These are phyloP conservation scores for Schwanniomyces polymorphus DNA, from an alignment of 805 yeast species.

Conservation along the genomic window DNA sequence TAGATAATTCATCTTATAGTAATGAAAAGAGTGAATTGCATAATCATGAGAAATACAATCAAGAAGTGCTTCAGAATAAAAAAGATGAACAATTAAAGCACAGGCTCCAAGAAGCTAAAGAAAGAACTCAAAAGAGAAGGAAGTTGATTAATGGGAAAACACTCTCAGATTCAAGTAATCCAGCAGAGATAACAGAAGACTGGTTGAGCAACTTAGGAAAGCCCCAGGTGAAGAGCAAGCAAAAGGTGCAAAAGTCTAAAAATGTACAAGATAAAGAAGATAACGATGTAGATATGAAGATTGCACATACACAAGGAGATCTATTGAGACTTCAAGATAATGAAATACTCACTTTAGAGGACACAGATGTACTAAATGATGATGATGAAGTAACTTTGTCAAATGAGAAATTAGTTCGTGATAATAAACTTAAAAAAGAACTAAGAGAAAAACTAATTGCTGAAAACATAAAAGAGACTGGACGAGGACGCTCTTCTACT, in stretches of 20 bases:
- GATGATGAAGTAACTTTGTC: slow-evolving; percentile 33
- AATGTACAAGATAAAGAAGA: not conserved
- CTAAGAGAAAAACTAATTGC: slow-evolving; percentile 24
- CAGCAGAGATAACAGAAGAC: slow-evolving; percentile 32
- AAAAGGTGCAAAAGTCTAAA: slow-evolving; percentile 3
- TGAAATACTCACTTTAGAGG: slow-evolving; percentile 59
- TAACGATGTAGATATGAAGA: slow-evolving; percentile 28
- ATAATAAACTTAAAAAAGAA: slow-evolving; percentile 27
- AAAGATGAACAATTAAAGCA: slow-evolving; percentile 12
- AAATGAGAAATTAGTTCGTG: slow-evolving; percentile 31
- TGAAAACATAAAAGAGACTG: slow-evolving; percentile 21
- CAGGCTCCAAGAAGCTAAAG: slow-evolving; percentile 18
- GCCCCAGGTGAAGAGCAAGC: slow-evolving; percentile 3
- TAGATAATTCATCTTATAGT: not conserved
- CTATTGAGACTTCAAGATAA: slow-evolving; percentile 37
- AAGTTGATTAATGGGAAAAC: slow-evolving; percentile 20
- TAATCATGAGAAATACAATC: slow-evolving; percentile 13
- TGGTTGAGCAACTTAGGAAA: slow-evolving; percentile 39
- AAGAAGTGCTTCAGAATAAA: slow-evolving; percentile 12
- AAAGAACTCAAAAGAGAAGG: slow-evolving; percentile 18
- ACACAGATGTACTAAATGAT: slow-evolving; percentile 37
- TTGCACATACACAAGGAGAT: slow-evolving; percentile 48
- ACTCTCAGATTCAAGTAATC: slow-evolving; percentile 22
- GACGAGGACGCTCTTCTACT: slow-evolving; percentile 8
- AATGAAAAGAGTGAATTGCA: slow-evolving; percentile 12